Percentiles rank a stretch among this genome's conserved stretches.
Evolutionary conservation across 345 rosid genomes (phyloP).

Genomic region (Linum usitatissimum): DNA sequence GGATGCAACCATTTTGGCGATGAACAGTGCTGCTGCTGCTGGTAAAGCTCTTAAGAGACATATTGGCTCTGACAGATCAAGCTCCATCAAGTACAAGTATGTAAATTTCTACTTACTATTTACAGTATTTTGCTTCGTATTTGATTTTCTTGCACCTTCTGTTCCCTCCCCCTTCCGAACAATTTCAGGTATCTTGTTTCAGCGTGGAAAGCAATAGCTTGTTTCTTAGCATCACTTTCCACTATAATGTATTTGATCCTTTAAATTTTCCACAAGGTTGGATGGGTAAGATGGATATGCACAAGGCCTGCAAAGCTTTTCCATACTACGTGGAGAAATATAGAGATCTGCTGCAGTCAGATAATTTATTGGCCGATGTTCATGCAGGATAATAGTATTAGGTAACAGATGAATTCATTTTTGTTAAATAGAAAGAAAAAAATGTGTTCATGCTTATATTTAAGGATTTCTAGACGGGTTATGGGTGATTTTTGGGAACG

Average conservation of each 20-base stretch:
- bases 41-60: constrained; percentile 26
- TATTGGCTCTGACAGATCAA: constrained; percentile 25
- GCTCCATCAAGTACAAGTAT: constrained; percentile 33
- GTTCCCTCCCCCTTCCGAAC: background rate
- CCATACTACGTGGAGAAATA: constrained; percentile 38
- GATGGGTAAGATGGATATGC: constrained; percentile 27
- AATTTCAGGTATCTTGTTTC: constrained; percentile 40
- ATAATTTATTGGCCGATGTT: constrained; percentile 75
- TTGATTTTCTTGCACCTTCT: constrained; percentile 16
- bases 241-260: constrained; percentile 45
- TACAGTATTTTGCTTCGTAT: constrained; percentile 14
- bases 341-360: constrained; percentile 53
- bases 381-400: constrained; percentile 44
- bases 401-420: too few species aligned
- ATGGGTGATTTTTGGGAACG: too few species aligned
- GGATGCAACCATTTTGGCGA: constrained; percentile 57
- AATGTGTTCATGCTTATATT: too few species aligned
- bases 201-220: constrained; percentile 44
- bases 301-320: constrained; percentile 31
- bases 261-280: constrained; percentile 33
- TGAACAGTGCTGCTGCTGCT: constrained; percentile 61
- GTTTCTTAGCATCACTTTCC: constrained; percentile 47
- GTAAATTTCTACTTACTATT: background rate
- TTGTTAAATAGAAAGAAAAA: too few species aligned
- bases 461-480: too few species aligned